These are phyloP conservation scores for Globisporangium viniferum DNA, from an alignment of 352 stramenopile species.

Conservation along the genomic window DNA sequence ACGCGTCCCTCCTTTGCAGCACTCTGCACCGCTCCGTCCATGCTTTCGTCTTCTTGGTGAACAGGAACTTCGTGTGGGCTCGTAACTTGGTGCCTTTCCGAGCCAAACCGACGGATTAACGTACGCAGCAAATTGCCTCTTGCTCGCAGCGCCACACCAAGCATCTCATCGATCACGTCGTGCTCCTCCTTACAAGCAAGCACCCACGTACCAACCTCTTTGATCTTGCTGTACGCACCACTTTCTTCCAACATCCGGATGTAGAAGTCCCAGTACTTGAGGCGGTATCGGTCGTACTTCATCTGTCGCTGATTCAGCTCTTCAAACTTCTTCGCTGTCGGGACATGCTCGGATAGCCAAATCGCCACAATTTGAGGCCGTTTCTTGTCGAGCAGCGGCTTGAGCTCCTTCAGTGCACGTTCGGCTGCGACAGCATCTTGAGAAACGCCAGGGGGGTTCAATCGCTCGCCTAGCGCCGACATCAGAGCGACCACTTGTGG, in stretches of 20 bases:
- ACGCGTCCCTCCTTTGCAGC: background rate
- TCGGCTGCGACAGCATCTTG: slow-evolving; percentile 26
- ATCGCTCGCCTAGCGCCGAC: slow-evolving; percentile 22
- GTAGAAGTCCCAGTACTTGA: slow-evolving; percentile 82
- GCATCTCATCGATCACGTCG: slow-evolving; percentile 76
- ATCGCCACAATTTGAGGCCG: slow-evolving; percentile 65
- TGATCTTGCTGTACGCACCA: slow-evolving; percentile 51
- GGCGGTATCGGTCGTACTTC: slow-evolving; percentile 69
- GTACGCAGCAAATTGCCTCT: slow-evolving; percentile 40
- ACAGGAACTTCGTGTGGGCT: background rate
- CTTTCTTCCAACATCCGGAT: slow-evolving; percentile 50
- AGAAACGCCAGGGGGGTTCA: slow-evolving; percentile 17
- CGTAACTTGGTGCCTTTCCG: background rate
- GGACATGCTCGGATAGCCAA: slow-evolving; percentile 74
- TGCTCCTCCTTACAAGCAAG: slow-evolving; percentile 81
- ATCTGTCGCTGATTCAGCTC: slow-evolving; percentile 79
- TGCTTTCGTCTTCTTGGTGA: background rate
- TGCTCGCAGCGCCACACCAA: slow-evolving; percentile 43
- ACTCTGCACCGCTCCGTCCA: background rate
- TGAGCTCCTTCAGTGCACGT: slow-evolving; percentile 48
- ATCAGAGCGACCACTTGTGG: slow-evolving; percentile 16
- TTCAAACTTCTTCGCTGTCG: slow-evolving; percentile 70
- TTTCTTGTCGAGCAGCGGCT: slow-evolving; percentile 63
- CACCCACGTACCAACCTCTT: slow-evolving; percentile 70
- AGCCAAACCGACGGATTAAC: slow-evolving; percentile 18